Evolutionary conservation across 2,329 filamentous ascomycete genomes (phyloP).

Genomic region (Biscogniauxia sp.): DNA sequence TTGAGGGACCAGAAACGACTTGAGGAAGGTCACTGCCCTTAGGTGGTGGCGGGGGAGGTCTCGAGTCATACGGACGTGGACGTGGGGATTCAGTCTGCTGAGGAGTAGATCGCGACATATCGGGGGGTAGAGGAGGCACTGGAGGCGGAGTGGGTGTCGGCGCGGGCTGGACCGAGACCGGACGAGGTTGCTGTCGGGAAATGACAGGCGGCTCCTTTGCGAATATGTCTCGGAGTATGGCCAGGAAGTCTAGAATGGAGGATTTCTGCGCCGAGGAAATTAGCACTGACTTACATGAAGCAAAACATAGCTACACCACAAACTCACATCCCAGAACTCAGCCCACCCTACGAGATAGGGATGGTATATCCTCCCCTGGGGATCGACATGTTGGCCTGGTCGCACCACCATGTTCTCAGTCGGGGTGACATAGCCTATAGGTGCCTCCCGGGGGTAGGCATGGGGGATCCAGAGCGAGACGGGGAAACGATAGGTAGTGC

Average conservation of each 20-base stretch:
- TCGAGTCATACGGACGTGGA: conserved; percentile 29
- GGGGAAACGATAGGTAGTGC: conserved; percentile 85
- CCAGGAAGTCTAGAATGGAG: conserved; percentile 77
- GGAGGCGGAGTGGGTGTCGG: conserved; percentile 57
- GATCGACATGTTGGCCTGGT: conserved; percentile 91
- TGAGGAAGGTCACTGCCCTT: conserved; percentile 41
- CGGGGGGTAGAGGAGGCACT: conserved; percentile 69
- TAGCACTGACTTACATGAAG: conserved; percentile 10
- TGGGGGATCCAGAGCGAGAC: conserved; percentile 92
- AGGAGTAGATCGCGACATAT: conserved; percentile 48
- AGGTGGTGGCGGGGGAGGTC: conserved; percentile 53
- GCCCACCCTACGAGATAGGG: conserved; percentile 90
- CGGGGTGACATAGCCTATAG: conserved; percentile 84
- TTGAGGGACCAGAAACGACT: conserved; percentile 34
- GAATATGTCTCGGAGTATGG: conserved; percentile 81
- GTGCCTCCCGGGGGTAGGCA: conserved; percentile 80
- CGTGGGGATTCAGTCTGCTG: conserved; percentile 34
- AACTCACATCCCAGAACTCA: conserved; percentile 83
- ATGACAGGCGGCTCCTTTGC: conserved; percentile 92
- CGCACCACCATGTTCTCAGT: conserved; percentile 85
- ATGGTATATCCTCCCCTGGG: conserved; percentile 91
- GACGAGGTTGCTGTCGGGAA: conserved; percentile 59
- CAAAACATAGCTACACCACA: not conserved
- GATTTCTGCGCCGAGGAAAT: conserved; percentile 62
- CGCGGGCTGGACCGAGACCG: conserved; percentile 34